A percentile compares a stretch with the other conserved stretches of the same genome.
phyloP scores from a whole-genome alignment of 1,284 basidiomycete genomes.

The Pseudozyma tsukubaensis region DNA sequence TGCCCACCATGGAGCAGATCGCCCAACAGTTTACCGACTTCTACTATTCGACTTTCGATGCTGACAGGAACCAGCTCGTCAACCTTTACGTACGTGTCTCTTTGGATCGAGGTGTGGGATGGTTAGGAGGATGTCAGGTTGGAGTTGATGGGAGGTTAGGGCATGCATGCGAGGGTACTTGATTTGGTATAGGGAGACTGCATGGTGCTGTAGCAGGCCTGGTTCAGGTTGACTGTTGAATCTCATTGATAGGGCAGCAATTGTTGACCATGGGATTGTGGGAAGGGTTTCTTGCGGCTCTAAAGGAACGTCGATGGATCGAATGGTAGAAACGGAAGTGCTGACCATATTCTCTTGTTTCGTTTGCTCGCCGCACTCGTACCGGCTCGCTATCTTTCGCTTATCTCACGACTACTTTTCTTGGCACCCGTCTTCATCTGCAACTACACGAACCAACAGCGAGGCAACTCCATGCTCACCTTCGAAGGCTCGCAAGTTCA shows the following conservation, averaged over 20 bases:
- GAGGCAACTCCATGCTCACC: conserved; percentile 85
- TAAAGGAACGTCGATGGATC: too few relatives aligned
- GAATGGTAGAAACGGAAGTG: neutral
- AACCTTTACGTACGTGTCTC: conserved; percentile 83
- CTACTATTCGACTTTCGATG: conserved; percentile 75
- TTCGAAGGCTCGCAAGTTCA: conserved; percentile 80
- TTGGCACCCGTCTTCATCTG: neutral
- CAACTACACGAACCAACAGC: too few relatives aligned
- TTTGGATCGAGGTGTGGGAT: neutral
- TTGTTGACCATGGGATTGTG: too few relatives aligned
- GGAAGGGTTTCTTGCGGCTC: too few relatives aligned
- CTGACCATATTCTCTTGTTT: neutral
- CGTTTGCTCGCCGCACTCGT: neutral
- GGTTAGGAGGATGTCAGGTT: neutral
- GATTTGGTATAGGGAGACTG: too few relatives aligned
- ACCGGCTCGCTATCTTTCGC: neutral
- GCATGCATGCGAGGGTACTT: too few relatives aligned
- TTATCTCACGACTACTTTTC: neutral
- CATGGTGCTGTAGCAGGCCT: too few relatives aligned
- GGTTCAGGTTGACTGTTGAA: too few relatives aligned
- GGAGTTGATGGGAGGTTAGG: too few relatives aligned
- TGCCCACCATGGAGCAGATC: conserved; percentile 61
- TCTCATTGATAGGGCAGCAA: too few relatives aligned
- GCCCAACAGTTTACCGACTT: conserved; percentile 67
- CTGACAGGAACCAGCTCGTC: conserved; percentile 73